phyloP scores from a whole-genome alignment of 2,329 filamentous ascomycete species.

The Monosporascus ibericus region DNA sequence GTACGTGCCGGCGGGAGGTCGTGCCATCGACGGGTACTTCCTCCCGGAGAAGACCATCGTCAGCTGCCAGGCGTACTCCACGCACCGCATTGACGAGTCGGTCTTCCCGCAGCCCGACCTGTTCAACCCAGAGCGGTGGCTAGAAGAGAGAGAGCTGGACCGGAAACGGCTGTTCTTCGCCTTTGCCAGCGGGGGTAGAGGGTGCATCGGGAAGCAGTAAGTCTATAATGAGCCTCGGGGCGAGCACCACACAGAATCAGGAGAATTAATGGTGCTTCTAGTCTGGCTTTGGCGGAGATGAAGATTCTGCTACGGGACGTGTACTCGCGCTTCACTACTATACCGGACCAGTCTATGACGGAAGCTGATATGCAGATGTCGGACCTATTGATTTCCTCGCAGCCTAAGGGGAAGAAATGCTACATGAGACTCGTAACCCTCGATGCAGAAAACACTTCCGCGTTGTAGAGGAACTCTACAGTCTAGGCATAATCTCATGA shows the following conservation, averaged over 20 bases:
- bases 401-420: constrained; percentile 55
- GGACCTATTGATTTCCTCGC: constrained; percentile 62
- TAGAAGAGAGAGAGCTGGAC: constrained; percentile 66
- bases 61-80: constrained; percentile 55
- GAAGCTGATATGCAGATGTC: constrained; percentile 55
- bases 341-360: constrained; percentile 48
- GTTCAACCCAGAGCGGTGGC: constrained; percentile 81
- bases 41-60: constrained; percentile 50
- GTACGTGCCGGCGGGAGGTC: constrained; percentile 48
- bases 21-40: constrained; percentile 48
- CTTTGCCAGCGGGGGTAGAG: constrained; percentile 59
- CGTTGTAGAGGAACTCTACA: not conserved
- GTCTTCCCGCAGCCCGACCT: constrained; percentile 73
- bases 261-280: constrained; percentile 17
- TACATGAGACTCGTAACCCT: constrained; percentile 42
- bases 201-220: constrained; percentile 63
- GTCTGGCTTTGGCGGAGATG: constrained; percentile 62
- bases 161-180: constrained; percentile 57
- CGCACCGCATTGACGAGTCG: constrained; percentile 52
- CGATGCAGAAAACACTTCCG: constrained; percentile 3
- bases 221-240: constrained; percentile 23
- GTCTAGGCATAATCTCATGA: not conserved
- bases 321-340: constrained; percentile 52
- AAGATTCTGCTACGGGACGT: constrained; percentile 57
- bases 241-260: not conserved